Evolutionary conservation across 2,329 filamentous ascomycete genomes (phyloP).

Genomic region (Ophidiomyces ophidiicola): DNA sequence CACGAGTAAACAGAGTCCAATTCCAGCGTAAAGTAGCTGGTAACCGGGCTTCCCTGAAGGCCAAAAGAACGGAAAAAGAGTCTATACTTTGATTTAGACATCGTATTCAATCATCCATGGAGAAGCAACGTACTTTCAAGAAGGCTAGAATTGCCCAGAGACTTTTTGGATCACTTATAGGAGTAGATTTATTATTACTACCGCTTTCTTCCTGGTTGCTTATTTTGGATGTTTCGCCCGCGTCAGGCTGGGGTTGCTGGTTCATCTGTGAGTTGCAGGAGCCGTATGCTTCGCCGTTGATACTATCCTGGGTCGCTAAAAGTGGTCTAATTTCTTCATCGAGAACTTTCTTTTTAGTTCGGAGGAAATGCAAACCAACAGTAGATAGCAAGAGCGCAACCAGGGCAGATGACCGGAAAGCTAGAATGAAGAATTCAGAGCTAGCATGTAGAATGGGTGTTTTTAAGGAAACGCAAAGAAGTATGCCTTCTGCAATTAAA

Average conservation of each 20-base stretch:
- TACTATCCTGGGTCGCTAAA: slow-evolving; percentile 16
- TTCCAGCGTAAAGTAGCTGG: slow-evolving; percentile 55
- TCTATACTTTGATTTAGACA: slow-evolving; percentile 28
- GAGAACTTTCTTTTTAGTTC: slow-evolving; percentile 1
- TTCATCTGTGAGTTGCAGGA: slow-evolving; percentile 14
- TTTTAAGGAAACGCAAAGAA: slow-evolving; percentile 32
- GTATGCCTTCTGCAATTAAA: slow-evolving; percentile 43
- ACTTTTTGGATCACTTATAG: slow-evolving; percentile 5
- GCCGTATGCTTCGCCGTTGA: slow-evolving; percentile 23
- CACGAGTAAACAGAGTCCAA: slow-evolving; percentile 55
- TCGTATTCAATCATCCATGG: not conserved
- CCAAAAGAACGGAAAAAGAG: slow-evolving; percentile 71
- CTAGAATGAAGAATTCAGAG: slow-evolving; percentile 18
- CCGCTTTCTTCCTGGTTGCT: not conserved
- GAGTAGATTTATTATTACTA: not conserved
- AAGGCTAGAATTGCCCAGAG: slow-evolving; percentile 7
- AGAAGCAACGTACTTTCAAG: slow-evolving; percentile 8
- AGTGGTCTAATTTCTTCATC: slow-evolving; percentile 20
- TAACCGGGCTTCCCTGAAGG: slow-evolving; percentile 54
- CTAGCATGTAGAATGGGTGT: slow-evolving; percentile 18
- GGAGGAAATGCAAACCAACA: slow-evolving; percentile 11
- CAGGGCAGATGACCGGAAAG: slow-evolving; percentile 15
- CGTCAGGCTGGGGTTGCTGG: not conserved
- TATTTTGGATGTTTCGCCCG: not conserved
- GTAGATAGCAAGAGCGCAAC: slow-evolving; percentile 14